Evolutionary conservation across 352 stramenopile species (phyloP), one percentile per base, ranked within the genome.

Genomic region (Phytophthora fragariaefolia): DNA sequence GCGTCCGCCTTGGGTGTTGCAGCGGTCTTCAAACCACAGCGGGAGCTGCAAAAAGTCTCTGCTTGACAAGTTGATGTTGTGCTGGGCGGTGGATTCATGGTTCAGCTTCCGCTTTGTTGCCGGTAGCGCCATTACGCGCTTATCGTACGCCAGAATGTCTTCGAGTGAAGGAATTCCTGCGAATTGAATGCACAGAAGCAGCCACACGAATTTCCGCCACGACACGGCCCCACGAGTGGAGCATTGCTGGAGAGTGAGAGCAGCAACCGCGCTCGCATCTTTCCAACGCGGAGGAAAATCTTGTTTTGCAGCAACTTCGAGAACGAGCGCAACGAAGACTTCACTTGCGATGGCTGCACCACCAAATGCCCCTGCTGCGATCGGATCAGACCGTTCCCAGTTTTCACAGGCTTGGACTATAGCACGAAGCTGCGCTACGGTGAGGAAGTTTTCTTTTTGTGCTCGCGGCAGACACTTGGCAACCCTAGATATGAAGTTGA

Each of bases 121-220:
- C n/a, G 62, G 43, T 1, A 59, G 38, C 18, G 5, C 49, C 18
- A 38, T 26, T 22, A 18, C 53, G 49, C 32, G 63, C 13, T 69
- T 30, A 24, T 66, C 56, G 24, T 68, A 78, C 27, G 56, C 23
- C 9, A 61, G 18, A 8, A 87, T 58, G 6, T 76, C 67, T 32
- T 69, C 62, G 0, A 76, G 43, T 1, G 69, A 67, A 18, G 82
- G 71, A 6, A 79, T 59, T 0, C 47, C 71, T 1, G 69, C 43
- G 22, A 82, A 85, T 13, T 84, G 61, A 6, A 73, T 56, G 51
- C 65, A 79, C 8, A 87, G 13, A 32, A 89, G 24, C 26, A 74
- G 75, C 46, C 81, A 75, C 3, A 89, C 30, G 6, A 88, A 65
- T 15, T 63, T 60, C 28, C 69, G 67, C 82, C 82, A 90, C 18